phyloP scores from a whole-genome alignment of 805 yeast genomes.

The Candida germanica region DNA sequence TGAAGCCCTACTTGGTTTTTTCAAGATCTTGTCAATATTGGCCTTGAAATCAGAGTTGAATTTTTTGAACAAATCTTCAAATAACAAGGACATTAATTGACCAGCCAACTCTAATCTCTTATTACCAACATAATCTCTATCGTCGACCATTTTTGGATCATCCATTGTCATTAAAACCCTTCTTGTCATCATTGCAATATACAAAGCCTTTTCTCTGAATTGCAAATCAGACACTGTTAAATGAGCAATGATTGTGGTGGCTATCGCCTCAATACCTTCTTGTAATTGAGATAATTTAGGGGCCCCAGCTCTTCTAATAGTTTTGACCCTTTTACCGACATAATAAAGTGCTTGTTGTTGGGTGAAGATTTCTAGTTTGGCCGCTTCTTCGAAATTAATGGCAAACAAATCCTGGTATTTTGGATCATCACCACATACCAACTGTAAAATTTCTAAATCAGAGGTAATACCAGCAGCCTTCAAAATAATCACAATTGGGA shows the following conservation, averaged over 20 bases:
- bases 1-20: constrained; percentile 90
- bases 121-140: constrained; percentile 97
- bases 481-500: constrained; percentile 87
- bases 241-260: constrained; percentile 95
- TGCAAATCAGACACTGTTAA: constrained; percentile 80
- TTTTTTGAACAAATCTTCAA: constrained; percentile 96
- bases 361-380: constrained; percentile 78
- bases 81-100: constrained; percentile 88
- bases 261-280: constrained; percentile 95
- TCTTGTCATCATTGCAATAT: constrained; percentile 94
- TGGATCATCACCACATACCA: constrained; percentile 88
- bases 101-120: constrained; percentile 97
- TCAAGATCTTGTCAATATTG: constrained; percentile 87
- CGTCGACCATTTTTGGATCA: constrained; percentile 94
- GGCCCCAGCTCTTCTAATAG: constrained; percentile 81
- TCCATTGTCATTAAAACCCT: constrained; percentile 94
- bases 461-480: constrained; percentile 95
- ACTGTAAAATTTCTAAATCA: constrained; percentile 88
- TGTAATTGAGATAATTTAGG: constrained; percentile 78
- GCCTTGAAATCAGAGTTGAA: constrained; percentile 94
- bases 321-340: constrained; percentile 87
- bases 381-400: constrained; percentile 90
- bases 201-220: constrained; percentile 90
- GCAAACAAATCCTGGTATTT: constrained; percentile 90
- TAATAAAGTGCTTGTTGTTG: constrained; percentile 92